Percentiles rank a stretch among this genome's conserved stretches.
Conservation (phyloP, 2,329 filamentous ascomycete species). For the Penicillium sp. region DNA sequence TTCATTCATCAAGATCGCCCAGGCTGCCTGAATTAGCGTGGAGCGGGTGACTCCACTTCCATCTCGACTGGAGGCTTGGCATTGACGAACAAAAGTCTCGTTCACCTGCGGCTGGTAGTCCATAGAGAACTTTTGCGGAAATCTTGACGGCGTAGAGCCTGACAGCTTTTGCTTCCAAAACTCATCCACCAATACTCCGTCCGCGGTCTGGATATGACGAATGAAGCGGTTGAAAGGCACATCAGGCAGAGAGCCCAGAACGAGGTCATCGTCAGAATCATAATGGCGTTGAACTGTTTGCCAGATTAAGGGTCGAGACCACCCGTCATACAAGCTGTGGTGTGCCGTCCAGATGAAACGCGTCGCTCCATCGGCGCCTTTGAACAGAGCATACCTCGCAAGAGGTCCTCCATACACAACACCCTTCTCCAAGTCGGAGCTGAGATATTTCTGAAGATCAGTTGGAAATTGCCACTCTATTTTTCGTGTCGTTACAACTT, state of each 20-base stretch:
- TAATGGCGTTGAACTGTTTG: not conserved
- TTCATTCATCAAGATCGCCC: not conserved
- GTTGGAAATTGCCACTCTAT: not conserved
- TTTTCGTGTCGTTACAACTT: not conserved
- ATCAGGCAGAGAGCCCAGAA: too few species aligned
- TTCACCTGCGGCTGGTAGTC: not conserved
- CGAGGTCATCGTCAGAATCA: not conserved
- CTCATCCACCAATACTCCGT: not conserved
- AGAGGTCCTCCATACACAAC: not conserved
- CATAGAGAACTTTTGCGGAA: not conserved
- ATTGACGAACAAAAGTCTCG: not conserved
- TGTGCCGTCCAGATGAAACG: not conserved
- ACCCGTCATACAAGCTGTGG: not conserved
- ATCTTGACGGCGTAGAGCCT: not conserved
- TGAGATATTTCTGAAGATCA: not conserved
- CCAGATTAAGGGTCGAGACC: not conserved
- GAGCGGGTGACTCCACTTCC: not conserved
- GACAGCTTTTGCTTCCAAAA: not conserved
- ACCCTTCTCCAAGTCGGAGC: not conserved
- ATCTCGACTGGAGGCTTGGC: not conserved
- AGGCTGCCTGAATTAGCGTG: conserved; percentile 1
- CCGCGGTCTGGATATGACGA: not conserved
- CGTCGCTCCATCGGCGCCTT: not conserved
- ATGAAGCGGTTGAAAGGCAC: not conserved
- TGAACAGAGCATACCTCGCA: not conserved